A percentile compares a stretch with the other conserved stretches of the same genome.
Evolutionary conservation across 192 early-diverging fungal genomes (phyloP).

Genomic region (Funneliformis geosporum): DNA sequence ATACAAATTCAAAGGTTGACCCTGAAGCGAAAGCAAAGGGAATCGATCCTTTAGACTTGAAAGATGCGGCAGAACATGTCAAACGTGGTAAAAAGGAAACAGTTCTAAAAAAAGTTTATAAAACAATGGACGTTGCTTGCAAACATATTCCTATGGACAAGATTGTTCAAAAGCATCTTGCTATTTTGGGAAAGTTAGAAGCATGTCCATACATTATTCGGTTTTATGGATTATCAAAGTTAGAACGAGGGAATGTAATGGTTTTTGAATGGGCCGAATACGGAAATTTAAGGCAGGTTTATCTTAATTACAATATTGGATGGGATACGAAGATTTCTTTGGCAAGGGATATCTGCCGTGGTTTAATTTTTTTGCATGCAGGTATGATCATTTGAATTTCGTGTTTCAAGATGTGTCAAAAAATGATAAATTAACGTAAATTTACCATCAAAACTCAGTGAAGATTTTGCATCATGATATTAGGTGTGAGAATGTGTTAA

Average conservation of each 20-base stretch:
- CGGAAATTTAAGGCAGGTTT: slow-evolving; percentile 1
- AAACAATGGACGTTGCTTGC: not conserved
- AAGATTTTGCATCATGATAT: slow-evolving; percentile 23
- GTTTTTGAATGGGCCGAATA: slow-evolving; percentile 32
- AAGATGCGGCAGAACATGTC: not conserved
- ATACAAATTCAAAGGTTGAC: not conserved
- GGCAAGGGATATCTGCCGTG: slow-evolving; percentile 25
- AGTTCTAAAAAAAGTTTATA: not conserved
- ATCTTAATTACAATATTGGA: not conserved
- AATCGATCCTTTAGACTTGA: not conserved
- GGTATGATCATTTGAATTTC: too few relatives aligned
- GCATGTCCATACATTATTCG: slow-evolving; percentile 10
- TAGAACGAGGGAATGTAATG: not conserved
- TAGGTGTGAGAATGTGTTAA: slow-evolving; percentile 23
- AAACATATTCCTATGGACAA: not conserved
- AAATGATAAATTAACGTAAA: too few relatives aligned
- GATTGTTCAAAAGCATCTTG: not conserved
- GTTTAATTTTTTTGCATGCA: slow-evolving; percentile 8
- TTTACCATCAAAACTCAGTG: too few relatives aligned
- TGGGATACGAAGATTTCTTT: slow-evolving; percentile 10
- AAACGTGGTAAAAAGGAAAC: not conserved
- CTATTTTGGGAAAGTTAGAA: slow-evolving; percentile 16
- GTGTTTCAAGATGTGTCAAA: too few relatives aligned
- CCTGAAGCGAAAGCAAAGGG: too few relatives aligned
- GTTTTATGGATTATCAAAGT: slow-evolving; percentile 23